A percentile compares a stretch with the other conserved stretches of the same genome.
These are phyloP conservation scores for Globisporangium irregulare DNA, from an alignment of 352 stramenopile genomes.

Conservation along the genomic window DNA sequence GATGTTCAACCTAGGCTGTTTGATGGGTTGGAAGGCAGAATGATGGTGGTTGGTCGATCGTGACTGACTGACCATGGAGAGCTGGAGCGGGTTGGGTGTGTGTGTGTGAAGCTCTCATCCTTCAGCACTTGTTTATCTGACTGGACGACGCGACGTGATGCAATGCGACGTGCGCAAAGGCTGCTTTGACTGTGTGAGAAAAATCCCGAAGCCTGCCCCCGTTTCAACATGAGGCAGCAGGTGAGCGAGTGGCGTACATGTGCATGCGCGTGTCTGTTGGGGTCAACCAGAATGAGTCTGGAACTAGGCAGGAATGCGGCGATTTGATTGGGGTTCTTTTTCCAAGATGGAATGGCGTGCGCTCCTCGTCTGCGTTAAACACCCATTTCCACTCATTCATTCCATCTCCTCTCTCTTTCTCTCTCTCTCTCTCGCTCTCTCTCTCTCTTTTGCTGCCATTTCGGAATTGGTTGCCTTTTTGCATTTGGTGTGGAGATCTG, in stretches of 20 bases:
- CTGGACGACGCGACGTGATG: constrained; percentile 4
- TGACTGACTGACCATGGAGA: background rate
- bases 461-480: background rate
- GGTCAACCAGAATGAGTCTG: background rate
- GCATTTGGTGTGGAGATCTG: background rate
- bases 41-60: constrained; percentile 4
- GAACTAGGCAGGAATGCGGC: background rate
- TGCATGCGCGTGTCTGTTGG: background rate
- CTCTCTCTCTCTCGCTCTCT: background rate
- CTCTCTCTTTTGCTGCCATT: background rate
- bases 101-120: background rate
- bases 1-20: constrained; percentile 3
- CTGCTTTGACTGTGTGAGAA: background rate
- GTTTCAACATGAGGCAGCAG: constrained; percentile 3
- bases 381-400: background rate
- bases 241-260: background rate
- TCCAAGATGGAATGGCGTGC: background rate
- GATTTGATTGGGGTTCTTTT: constrained; percentile 20
- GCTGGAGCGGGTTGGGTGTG: background rate
- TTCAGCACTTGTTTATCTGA: background rate
- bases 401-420: background rate
- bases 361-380: constrained; percentile 8
- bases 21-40: background rate
- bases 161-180: background rate
- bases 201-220: background rate